Base-by-base conservation (phyloP, 257 asterid species). In the Solanum gracilifrons region DNA sequence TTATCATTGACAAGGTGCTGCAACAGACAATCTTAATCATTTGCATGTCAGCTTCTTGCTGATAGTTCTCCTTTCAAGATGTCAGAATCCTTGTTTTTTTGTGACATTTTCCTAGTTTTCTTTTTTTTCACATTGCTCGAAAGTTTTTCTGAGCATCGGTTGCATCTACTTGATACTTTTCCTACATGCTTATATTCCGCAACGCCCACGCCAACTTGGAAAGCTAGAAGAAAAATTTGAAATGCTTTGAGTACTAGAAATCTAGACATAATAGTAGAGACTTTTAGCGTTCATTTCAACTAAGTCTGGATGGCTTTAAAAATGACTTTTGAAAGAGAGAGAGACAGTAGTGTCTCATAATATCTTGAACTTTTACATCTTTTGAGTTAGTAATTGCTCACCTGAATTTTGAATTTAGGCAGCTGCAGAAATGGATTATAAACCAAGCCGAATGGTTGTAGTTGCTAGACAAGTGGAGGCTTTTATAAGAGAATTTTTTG, bases 391-490 rank as follows among this genome's bases (percentile, higher is more conserved):
- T 66, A 76, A 75, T 88, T 27, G 73, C 74, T 89, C 71, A 72
- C 60, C 85, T 87, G 85, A 87, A 16, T 84, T 90, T 27, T 90
- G 60, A 74, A 87, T 87, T 90, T 89, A 96, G 99, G 98, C 98
- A 88, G 99, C 99, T 9, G 92, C 95, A 82, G 98, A 97, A 88
- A 82, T 87, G 90, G 98, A 97, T 88, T 97, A 95, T 75, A 94
- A 95, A 92, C 99, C 99, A 66, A 97, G 95, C 91, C 92, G 98
- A 84, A 95, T 96, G 99, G 91, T 94, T 66, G 95, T 93, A 72
- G 94, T 96, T 74, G 96, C 99, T 82, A 94, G 94, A 84, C 99
- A 95, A 89, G 96, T 95, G 88, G 99, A 95, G 87, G 98, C 99
- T 84, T 96, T 95, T 91, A 93, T 96, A 87, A 91, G 99, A 89